Evolutionary conservation across 2,329 filamentous ascomycete species (phyloP), one percentile per base, ranked within the genome.

Genomic region (Parastagonospora avenae): DNA sequence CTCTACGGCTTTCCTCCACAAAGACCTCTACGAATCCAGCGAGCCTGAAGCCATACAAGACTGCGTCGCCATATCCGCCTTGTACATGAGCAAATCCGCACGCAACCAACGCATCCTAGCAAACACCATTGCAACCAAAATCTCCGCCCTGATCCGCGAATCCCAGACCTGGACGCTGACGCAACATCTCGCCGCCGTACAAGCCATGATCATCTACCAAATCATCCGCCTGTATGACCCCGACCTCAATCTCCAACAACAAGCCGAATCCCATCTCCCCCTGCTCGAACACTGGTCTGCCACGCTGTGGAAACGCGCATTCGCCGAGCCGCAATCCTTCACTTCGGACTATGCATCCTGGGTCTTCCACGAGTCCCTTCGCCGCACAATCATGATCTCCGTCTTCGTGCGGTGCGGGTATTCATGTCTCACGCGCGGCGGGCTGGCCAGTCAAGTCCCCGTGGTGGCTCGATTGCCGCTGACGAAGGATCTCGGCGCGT

Each of bases 161-260:
- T 60, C 63, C 2, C 37, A 36, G 3, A 48, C 10, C 9, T 69
- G 68, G 66, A 47, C 55, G 4, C 50, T 70, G 3, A 16, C 42
- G 8, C 60, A 70, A 35, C 67, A 68, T 32, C 66, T 71, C 14
- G 67, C 68, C 8, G 66, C 66, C 8, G 67, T 70, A 6, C 67
- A 71, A 39, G 62, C 68, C 5, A 48, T 71, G n/a, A 60, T 68
- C 27, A 58, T 66, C 40, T 71, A 71, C 43, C 68, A 71, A 43
- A 59, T 63, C 36, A 68, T 70, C 9, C 62, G 62, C 12, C 57
- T 71, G 8, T 70, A 67, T 52, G 66, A 70, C 36, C 50, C 62
- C 2, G 51, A 50, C 7, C 42, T 69, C 1, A 38, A 45, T 4
- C 50, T 56, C 2, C 63, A 64, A 39, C 40, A 14, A 2, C 15